Conservation (phyloP, 805 yeast genomes). For the Candida maesae region DNA sequence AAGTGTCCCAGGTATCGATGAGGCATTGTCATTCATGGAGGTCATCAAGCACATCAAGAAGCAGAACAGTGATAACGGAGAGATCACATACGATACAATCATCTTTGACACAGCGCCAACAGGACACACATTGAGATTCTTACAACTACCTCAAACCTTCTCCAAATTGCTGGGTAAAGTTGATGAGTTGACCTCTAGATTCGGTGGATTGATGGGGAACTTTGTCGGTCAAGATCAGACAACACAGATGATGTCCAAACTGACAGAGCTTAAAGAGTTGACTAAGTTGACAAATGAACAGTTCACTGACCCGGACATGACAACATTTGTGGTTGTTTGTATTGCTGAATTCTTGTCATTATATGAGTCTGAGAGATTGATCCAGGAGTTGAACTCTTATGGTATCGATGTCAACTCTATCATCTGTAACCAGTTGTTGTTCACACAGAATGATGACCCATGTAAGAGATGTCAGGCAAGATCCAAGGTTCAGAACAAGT, state of each 20-base stretch:
- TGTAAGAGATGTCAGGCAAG: conserved; percentile 92
- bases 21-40: conserved; percentile 96
- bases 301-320: conserved; percentile 92
- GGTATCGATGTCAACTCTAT: conserved; percentile 96
- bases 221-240: conserved; percentile 52
- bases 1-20: conserved; percentile 97
- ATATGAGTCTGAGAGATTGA: conserved; percentile 96
- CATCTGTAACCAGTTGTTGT: conserved; percentile 89
- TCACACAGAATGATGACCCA: conserved; percentile 69
- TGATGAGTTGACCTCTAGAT: conserved; percentile 76
- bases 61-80: conserved; percentile 42
- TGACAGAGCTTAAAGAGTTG: conserved; percentile 73
- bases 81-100: conserved; percentile 71
- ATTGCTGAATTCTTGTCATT: conserved; percentile 94
- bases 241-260: conserved; percentile 70
- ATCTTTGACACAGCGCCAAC: conserved; percentile 99
- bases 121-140: conserved; percentile 93
- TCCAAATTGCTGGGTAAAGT: conserved; percentile 85
- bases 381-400: conserved; percentile 91
- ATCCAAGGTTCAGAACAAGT: conserved; percentile 94
- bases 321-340: conserved; percentile 95
- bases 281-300: conserved; percentile 90
- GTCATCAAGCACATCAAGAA: conserved; percentile 93
- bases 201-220: conserved; percentile 86
- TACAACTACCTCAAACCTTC: conserved; percentile 90